These are phyloP conservation scores for Cucumis cinereus DNA, from an alignment of 306 rosid species.

Conservation along the genomic window DNA sequence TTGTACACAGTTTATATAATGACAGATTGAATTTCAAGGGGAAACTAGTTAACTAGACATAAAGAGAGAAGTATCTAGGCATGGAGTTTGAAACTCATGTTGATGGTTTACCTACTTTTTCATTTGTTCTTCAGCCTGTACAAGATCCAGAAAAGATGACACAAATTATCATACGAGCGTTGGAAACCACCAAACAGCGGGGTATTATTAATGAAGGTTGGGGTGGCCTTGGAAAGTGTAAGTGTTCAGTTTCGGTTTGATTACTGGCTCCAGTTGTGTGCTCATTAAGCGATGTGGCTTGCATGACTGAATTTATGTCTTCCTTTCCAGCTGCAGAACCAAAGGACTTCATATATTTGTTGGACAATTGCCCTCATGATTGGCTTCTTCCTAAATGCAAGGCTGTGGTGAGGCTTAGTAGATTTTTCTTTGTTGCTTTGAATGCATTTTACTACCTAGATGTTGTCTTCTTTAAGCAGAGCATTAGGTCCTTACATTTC, in stretches of 20 bases:
- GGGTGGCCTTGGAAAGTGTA: constrained; percentile 98
- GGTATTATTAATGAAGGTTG: constrained; percentile 98
- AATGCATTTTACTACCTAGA: not conserved
- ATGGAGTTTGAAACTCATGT: not conserved
- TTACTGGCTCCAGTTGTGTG: not conserved
- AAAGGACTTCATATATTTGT: constrained; percentile 55
- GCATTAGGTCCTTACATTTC: not conserved
- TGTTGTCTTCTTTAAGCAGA: not conserved
- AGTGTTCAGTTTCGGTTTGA: constrained; percentile 17
- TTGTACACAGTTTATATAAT: not conserved
- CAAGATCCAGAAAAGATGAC: constrained; percentile 93
- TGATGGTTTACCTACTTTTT: not conserved
- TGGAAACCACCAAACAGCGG: constrained; percentile 79
- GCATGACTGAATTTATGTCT: constrained; percentile 17
- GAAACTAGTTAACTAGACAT: not conserved
- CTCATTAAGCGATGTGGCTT: not conserved
- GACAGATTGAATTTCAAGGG: not conserved
- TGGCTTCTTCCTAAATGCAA: constrained; percentile 93
- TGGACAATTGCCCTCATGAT: constrained; percentile 93
- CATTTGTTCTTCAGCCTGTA: constrained; percentile 60
- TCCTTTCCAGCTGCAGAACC: constrained; percentile 67
- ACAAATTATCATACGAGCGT: constrained; percentile 73
- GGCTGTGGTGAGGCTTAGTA: constrained; percentile 79
- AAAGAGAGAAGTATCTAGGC: not conserved
- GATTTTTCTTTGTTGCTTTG: not conserved